Evolutionary conservation across 768 basidiomycete genomes (phyloP), one percentile per base, ranked within the genome.

Genomic region (Kwoniella newhampshirensis): DNA sequence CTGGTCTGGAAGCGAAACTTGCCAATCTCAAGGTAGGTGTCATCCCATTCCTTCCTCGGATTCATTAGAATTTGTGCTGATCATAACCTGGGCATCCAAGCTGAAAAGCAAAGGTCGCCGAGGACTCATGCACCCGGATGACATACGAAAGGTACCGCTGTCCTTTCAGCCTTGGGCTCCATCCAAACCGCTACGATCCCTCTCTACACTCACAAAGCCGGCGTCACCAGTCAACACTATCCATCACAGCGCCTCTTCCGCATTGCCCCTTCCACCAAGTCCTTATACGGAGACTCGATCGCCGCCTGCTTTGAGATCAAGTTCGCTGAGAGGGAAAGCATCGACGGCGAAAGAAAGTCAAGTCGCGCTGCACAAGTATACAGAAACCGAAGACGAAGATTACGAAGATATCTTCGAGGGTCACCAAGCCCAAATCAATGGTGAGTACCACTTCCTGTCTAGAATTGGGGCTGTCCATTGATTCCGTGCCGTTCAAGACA

Each of bases 401-500:
- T 98, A 96, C 68, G 91, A 94, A 44, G 94, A 96, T 74, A 86
- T 97, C 9, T 94, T 98, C 75, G 91, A 62, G 9, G 57, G 56
- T 13, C 25, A 39, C 7, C 42, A 54, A 26, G 57, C 40, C 21
- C 57, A 89, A 88, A 75, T 81, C 42, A 60, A 51, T 18, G 59
- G 66, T 59, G 32, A 60, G 62, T 51, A 30, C 2, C 32, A n/a
- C 36, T 37, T 37, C 36, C n/a, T 37, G 36, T 37, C 36, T 37
- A 9, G 36, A 11, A 9, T 37, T 37, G 36, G n/a, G n/a, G n/a
- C n/a, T n/a, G n/a, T n/a, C n/a, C n/a, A n/a, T n/a, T n/a, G n/a
- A n/a, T n/a, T n/a, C n/a, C n/a, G n/a, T n/a, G n/a, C n/a, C n/a
- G n/a, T n/a, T n/a, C n/a, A 32, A n/a, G 41, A 23, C 18, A n/a